A percentile compares a stretch with the other conserved stretches of the same genome.
phyloP scores from a whole-genome alignment of 768 basidiomycete genomes.

The Thelephora ganbajun region DNA sequence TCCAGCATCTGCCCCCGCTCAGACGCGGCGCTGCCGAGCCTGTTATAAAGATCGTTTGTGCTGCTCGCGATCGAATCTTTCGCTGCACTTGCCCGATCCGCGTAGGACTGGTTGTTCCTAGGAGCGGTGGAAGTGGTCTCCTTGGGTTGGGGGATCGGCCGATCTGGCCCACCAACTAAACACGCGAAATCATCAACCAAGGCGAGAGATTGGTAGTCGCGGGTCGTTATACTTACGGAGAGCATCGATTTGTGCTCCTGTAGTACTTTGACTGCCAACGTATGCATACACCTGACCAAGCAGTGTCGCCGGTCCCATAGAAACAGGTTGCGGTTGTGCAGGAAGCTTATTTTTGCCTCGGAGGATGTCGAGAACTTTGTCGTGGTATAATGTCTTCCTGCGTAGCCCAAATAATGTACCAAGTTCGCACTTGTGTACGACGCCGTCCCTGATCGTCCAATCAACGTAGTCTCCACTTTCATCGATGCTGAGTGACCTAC shows the following conservation, averaged over 20 bases:
- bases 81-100: constrained; percentile 9
- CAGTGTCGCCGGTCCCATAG: constrained; percentile 40
- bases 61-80: constrained; percentile 12
- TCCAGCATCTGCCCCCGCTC: constrained; percentile 58
- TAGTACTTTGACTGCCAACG: constrained; percentile 30
- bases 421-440: constrained; percentile 19
- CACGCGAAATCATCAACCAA: neutral
- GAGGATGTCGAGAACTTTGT: constrained; percentile 39
- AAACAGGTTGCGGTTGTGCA: constrained; percentile 48
- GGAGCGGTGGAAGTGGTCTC: constrained; percentile 2
- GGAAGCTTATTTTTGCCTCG: constrained; percentile 28
- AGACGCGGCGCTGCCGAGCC: constrained; percentile 31
- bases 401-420: constrained; percentile 48
- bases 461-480: constrained; percentile 41
- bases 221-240: constrained; percentile 28
- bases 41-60: constrained; percentile 15
- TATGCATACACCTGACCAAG: constrained; percentile 32
- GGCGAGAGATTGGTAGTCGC: neutral
- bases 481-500: constrained; percentile 28
- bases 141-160: constrained; percentile 32
- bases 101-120: constrained; percentile 1
- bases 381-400: constrained; percentile 26
- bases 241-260: constrained; percentile 46
- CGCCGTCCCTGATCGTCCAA: constrained; percentile 17
- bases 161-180: constrained; percentile 57